Evolutionary conservation across 1,139 yeast genomes (phyloP), one percentile per base, ranked within the genome.

Genomic region (Saccharomyces hybrid): DNA sequence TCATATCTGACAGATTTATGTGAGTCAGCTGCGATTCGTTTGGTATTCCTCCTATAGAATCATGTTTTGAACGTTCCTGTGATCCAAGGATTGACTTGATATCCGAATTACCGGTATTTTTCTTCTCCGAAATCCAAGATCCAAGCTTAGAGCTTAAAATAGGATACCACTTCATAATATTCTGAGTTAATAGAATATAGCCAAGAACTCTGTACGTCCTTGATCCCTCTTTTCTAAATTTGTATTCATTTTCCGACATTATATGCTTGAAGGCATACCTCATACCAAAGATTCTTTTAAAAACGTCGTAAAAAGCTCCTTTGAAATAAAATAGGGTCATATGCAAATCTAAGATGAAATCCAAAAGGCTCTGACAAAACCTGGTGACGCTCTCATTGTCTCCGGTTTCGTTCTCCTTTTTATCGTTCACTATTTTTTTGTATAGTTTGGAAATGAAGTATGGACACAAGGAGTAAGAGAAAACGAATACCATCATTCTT

Each of bases 311-410:
- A 68, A 85, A 93, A 29, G 83, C 78, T 2, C 97, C 98, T 51
- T 76, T 78, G 64, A 90, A 81, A 70, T 91, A 91, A 65, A 91
- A 91, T 0, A 88, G 52, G 0, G 96, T 95, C 53, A 90, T 72
- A 68, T 91, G 96, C 14, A 87, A 59, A 60, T 84, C 86, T 73
- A 82, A 72, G 9, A 82, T 53, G 0, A 78, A 72, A 60, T 83
- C 85, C 47, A 82, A 64, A 3, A 81, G 64, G 51, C 74, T 74
- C 28, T 76, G 68, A 62, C 79, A 81, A 25, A n/a, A 51, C 23
- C 3, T 27, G 41, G 31, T 32, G 38, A 63, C 61, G 50, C 50
- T 29, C 9, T 52, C 52, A 29, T 58, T 54, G 16, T 66, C 68
- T 51, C 62, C 61, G 1, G 63, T 65, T 41, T 64, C 56, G 26